Percentiles rank a stretch among this genome's conserved stretches.
Evolutionary conservation across 257 asterid species (phyloP).

Genomic region (Echites panduratus): DNA sequence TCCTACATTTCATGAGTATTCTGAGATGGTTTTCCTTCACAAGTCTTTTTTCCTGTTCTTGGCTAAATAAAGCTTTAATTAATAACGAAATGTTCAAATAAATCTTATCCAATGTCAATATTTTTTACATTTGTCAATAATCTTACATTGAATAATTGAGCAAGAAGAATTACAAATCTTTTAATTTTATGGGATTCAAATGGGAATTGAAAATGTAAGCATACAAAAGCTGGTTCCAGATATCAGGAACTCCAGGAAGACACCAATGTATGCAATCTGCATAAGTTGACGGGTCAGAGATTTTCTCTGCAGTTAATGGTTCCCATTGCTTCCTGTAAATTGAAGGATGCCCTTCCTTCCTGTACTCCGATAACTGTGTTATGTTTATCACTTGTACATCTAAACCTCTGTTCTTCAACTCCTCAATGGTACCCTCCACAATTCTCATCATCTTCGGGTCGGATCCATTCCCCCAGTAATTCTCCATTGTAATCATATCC

Average conservation of each 20-base stretch:
- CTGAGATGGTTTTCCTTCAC: no score
- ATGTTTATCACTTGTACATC: constrained; percentile 57
- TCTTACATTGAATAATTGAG: not conserved
- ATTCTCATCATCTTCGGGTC: constrained; percentile 71
- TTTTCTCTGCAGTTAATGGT: constrained; percentile 47
- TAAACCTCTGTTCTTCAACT: constrained; percentile 48
- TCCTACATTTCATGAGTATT: no score
- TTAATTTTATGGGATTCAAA: not conserved
- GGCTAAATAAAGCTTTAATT: no score
- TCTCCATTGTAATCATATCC: constrained; percentile 40
- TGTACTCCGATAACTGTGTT: constrained; percentile 72
- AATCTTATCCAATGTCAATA: no score
- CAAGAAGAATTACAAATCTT: not conserved
- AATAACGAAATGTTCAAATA: no score
- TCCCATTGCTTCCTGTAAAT: constrained; percentile 72
- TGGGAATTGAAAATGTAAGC: constrained; percentile 36
- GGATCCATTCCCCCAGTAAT: constrained; percentile 57
- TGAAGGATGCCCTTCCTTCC: constrained; percentile 91
- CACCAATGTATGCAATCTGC: constrained; percentile 95
- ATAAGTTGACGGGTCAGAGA: constrained; percentile 46
- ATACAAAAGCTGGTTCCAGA: constrained; percentile 78
- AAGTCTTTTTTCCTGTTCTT: no score
- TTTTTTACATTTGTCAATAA: no score
- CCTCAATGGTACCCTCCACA: constrained; percentile 47
- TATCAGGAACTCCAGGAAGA: constrained; percentile 92